Conservation (phyloP, 352 stramenopile genomes). For the Pythium coloratum region DNA sequence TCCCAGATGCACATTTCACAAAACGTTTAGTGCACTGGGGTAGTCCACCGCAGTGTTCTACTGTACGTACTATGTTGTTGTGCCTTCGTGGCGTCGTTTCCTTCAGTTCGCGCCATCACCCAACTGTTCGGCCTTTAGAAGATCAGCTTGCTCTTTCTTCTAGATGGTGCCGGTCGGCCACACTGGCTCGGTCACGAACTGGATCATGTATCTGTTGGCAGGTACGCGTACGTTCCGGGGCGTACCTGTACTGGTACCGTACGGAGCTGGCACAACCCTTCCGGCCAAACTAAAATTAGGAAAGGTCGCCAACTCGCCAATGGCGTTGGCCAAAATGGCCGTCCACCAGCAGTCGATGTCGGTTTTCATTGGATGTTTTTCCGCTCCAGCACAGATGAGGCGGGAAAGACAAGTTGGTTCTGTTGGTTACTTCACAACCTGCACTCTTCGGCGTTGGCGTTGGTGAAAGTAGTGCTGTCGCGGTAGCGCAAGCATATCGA, state of each 20-base stretch:
- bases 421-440: constrained; percentile 13
- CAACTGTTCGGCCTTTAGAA: background rate
- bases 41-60: background rate
- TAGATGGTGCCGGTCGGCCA: background rate
- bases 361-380: constrained; percentile 8
- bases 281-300: constrained; percentile 7
- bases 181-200: background rate
- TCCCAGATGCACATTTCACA: background rate
- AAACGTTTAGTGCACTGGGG: background rate
- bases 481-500: background rate
- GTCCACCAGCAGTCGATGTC: background rate
- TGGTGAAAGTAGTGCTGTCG: background rate
- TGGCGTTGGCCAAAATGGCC: constrained; percentile 15
- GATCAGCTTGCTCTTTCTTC: background rate
- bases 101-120: background rate
- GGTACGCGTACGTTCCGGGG: background rate
- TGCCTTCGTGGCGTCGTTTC: background rate
- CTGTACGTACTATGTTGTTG: background rate
- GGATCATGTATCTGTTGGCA: background rate
- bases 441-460: background rate
- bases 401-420: constrained; percentile 8
- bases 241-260: background rate
- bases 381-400: constrained; percentile 6
- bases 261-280: background rate
- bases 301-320: constrained; percentile 14